Base-by-base conservation (phyloP, 1,139 yeast species). In the Geotrichum fermentans region DNA sequence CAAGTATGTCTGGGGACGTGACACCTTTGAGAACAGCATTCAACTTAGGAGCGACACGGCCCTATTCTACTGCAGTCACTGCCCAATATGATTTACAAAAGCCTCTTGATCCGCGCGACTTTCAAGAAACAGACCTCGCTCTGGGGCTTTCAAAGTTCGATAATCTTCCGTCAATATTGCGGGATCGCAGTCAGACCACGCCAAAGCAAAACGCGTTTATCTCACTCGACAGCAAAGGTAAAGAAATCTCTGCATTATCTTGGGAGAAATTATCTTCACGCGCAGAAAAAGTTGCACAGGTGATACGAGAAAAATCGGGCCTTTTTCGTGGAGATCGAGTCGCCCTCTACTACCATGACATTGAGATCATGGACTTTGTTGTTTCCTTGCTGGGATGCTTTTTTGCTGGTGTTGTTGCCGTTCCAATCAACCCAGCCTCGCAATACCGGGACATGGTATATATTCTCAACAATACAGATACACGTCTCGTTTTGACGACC, bases 401-500 rank as follows among this genome's bases (percentile, higher is more conserved):
- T 59, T 71, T 92, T 55, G 95, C 97, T 0, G 96, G 96, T 0
- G 85, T 88, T 37, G 90, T 94, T 1, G 97, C 97, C 0, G 94
- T 92, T 7, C 98, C 98, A 0, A 79, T 89, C 39, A 85, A 86
- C 47, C 83, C 89, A 47, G 85, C 84, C 48, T 62, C 69, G 1
- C 73, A 79, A 8, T 79, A 83, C 39, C 75, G 80, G 17, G 96
- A 87, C 57, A 80, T 87, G 47, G 73, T 81, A 16, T 82, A 80
- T 52, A 84, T 90, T 37, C 77, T 92, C 62, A 77, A 77, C 45
- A 73, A 78, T 42, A 87, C 97, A 0, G 85, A 83, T 53, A 76
- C 95, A 0, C 89, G 84, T 62, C 70, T 87, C 52, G 82, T 90
- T 43, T 70, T 92, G 37, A 83, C 89, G 54, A 87, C 97, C 0